Percentiles rank a stretch among this genome's conserved stretches.
phyloP scores from a whole-genome alignment of 345 rosid genomes.

The Capsella bursapastoris region DNA sequence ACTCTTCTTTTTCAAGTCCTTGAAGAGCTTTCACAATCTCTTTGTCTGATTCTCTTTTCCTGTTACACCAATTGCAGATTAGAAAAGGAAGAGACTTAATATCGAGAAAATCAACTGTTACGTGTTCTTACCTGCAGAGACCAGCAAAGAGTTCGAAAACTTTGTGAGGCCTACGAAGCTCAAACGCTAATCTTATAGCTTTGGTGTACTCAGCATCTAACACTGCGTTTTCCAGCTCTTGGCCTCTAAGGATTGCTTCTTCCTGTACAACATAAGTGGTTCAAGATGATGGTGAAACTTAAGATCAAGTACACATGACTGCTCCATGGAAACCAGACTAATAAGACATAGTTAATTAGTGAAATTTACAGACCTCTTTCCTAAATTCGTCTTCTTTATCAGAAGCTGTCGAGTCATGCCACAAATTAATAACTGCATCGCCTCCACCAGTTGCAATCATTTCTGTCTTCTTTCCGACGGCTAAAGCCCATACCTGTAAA shows the following conservation, averaged over 20 bases:
- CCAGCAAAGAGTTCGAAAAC: conserved; percentile 73
- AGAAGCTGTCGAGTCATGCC: conserved; percentile 86
- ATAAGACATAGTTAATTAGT: background rate
- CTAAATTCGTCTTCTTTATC: conserved; percentile 90
- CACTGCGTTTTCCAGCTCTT: conserved; percentile 88
- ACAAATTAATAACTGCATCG: conserved; percentile 82
- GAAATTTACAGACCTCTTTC: conserved; percentile 67
- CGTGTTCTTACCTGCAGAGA: conserved; percentile 65
- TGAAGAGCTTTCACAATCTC: conserved; percentile 68
- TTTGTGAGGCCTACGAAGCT: conserved; percentile 82
- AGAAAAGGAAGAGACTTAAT: conserved; percentile 20
- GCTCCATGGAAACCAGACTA: conserved; percentile 4
- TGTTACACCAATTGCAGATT: conserved; percentile 39
- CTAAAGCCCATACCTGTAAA: conserved; percentile 91
- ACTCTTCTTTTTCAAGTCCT: conserved; percentile 71
- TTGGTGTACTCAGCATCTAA: conserved; percentile 75
- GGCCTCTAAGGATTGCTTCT: conserved; percentile 73
- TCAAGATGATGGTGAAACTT: conserved; percentile 22
- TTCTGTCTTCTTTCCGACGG: conserved; percentile 91
- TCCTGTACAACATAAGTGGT: conserved; percentile 57
- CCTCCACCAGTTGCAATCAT: conserved; percentile 91
- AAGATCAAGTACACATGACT: conserved; percentile 3
- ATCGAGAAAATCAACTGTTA: background rate
- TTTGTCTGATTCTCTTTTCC: conserved; percentile 60
- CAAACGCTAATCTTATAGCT: conserved; percentile 86